Evolutionary conservation across 441 rosid species (phyloP), one percentile per base, ranked within the genome.

Genomic region (Euphorbia corollata): DNA sequence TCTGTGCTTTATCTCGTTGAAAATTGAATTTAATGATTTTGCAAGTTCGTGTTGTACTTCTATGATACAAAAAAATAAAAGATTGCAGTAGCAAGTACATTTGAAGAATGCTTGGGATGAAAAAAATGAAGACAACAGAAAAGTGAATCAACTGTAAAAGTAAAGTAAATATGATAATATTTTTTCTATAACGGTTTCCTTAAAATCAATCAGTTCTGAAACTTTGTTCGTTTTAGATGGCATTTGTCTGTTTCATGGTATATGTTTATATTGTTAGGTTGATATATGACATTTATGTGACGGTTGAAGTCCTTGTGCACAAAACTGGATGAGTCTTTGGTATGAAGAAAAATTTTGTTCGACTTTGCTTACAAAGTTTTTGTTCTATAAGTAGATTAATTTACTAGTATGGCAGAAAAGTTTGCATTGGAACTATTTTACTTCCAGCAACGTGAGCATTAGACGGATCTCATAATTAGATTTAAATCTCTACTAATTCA

Each of bases 1-100:
- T 4, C 55, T 6, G 45, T 27, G 32, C 32, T 27, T 70, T 61
- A 56, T 48, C 18, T 34, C 38, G 16, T 1, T n/a, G 64, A 64
- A 59, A 79, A 13, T 59, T 61, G 23, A 11, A 47, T 47, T 47
- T 47, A 47, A 47, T 12, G 15, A 13, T 13, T 10, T 41, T 41
- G 12, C 47, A 8, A 41, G 47, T 41, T 8, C 15, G 47, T 41
- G 47, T 41, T 41, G 12, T 6, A 41, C 47, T 41, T 8, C 47
- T 5, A 41, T 11, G 15, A 41, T 41, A 10, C 47, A 41, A 39
- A 39, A 39, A 39, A 8, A 3, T 41, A 8, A 9, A 2, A 41
- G 8, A 27, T 27, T 27, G 4, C 32, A 27, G 32, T 27, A 27
- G 32, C 32, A 27, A 8, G 47, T 41, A 41, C 2, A 41, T 41